Evolutionary conservation across 202 grass and related monocot genomes (phyloP), one percentile per base, ranked within the genome.

Genomic region (Carex sylvatica): DNA sequence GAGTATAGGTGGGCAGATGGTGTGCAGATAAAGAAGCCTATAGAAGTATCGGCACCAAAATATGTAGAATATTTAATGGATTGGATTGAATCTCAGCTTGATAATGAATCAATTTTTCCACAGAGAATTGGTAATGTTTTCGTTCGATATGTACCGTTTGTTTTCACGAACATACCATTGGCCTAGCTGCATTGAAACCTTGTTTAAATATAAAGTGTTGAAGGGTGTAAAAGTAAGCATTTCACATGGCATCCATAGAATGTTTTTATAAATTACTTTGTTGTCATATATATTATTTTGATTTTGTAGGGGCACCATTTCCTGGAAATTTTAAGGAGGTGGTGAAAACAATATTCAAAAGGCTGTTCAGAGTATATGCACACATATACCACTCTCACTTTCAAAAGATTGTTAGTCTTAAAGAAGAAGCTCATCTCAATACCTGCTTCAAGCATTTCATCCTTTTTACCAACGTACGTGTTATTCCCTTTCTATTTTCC

Each of bases 361-460:
- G 96, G 31, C 83, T 96, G 78, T 99, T 99, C 66, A 93, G 96
- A 71, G 96, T 99, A 61, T 99, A 99, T 85, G 96, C 93, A 23
- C 96, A 96, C 89, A 96, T 87, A 74, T 99, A 99, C 36, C 96
- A 99, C 62, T 96, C 91, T n/a, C 93, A 93, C 84, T 99, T 96
- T 72, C 93, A 99, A 84, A 96, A 99, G 93, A 99, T 99, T 87
- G 96, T 99, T 62, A 99, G 91, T 68, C 93, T 96, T 70, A 99
- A 99, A 86, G 96, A 99, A 87, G 96, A 96, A 83, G 96, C 96
- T 38, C 93, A 99, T 99, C 96, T 96, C 77, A 99, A 99, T 54
- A 99, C 96, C 56, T 99, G 96, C 88, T 99, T 99, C 91, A 99
- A 99, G 89, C 96, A 99, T 89, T 99, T 99, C 91, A 99, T 99